phyloP scores from a whole-genome alignment of 1,284 basidiomycete species.

The Ceratobasidium sp. region DNA sequence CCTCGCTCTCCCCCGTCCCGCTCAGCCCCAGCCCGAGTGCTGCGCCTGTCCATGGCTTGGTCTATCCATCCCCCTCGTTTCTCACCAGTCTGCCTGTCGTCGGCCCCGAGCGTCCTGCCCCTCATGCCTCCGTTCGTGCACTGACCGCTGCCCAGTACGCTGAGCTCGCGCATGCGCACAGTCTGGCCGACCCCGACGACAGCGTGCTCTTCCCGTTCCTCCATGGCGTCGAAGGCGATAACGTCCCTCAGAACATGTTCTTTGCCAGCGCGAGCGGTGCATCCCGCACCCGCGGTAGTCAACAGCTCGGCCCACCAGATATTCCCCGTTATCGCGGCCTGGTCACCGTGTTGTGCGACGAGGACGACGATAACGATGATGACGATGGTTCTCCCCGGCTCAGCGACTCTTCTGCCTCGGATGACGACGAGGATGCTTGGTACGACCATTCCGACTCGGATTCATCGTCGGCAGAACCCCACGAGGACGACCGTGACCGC shows the following conservation, averaged over 20 bases:
- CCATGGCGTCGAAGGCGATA: slow-evolving; percentile 81
- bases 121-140: slow-evolving; percentile 57
- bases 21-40: slow-evolving; percentile 6
- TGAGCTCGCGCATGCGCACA: slow-evolving; percentile 66
- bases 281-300: slow-evolving; percentile 44
- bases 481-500: slow-evolving; percentile 37
- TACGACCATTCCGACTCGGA: slow-evolving; percentile 44
- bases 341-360: slow-evolving; percentile 63
- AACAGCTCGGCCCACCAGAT: slow-evolving; percentile 48
- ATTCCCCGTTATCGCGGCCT: slow-evolving; percentile 64
- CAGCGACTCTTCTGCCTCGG: slow-evolving; percentile 49
- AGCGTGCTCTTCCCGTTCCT: slow-evolving; percentile 82
- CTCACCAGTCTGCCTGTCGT: slow-evolving; percentile 53
- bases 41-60: slow-evolving; percentile 50
- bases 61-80: slow-evolving; percentile 52
- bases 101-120: slow-evolving; percentile 52
- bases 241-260: slow-evolving; percentile 77
- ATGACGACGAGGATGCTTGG: slow-evolving; percentile 48
- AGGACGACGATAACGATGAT: slow-evolving; percentile 51
- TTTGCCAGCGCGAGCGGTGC: slow-evolving; percentile 59
- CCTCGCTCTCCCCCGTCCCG: background rate
- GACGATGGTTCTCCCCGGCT: slow-evolving; percentile 44
- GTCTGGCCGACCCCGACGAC: slow-evolving; percentile 74
- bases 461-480: slow-evolving; percentile 17
- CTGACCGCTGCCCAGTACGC: slow-evolving; percentile 66